Evolutionary conservation across 805 yeast genomes (phyloP).

Genomic region (Sugiyamaella qingdaonensis): DNA sequence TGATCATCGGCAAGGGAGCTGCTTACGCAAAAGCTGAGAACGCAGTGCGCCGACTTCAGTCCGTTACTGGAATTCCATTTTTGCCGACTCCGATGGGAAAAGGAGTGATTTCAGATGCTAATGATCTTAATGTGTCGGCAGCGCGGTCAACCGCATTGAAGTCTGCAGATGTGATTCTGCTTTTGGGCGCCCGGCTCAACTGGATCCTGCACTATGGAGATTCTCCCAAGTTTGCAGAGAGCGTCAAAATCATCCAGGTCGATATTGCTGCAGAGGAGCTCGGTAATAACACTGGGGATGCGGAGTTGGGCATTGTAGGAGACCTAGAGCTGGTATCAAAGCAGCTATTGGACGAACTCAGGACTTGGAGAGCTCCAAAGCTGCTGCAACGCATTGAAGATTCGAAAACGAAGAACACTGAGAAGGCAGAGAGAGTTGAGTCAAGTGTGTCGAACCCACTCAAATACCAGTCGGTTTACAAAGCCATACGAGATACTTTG

Average conservation of each 20-base stretch:
- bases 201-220: slow-evolving; percentile 72
- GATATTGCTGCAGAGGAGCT: slow-evolving; percentile 52
- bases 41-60: slow-evolving; percentile 41
- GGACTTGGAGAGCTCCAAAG: slow-evolving; percentile 35
- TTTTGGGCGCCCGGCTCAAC: slow-evolving; percentile 64
- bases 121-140: slow-evolving; percentile 49
- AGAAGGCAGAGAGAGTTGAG: slow-evolving; percentile 32
- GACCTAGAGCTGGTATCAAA: slow-evolving; percentile 44
- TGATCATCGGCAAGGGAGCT: slow-evolving; percentile 66
- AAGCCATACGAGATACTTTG: slow-evolving; percentile 42
- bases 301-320: slow-evolving; percentile 49
- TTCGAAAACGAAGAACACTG: slow-evolving; percentile 30
- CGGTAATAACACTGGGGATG: slow-evolving; percentile 41
- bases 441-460: slow-evolving; percentile 33
- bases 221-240: slow-evolving; percentile 45
- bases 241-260: slow-evolving; percentile 52
- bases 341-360: slow-evolving; percentile 34
- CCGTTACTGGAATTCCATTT: slow-evolving; percentile 46
- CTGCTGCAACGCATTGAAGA: slow-evolving; percentile 28
- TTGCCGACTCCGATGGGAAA: slow-evolving; percentile 79
- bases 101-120: slow-evolving; percentile 56
- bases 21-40: slow-evolving; percentile 44
- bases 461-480: slow-evolving; percentile 54
- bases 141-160: slow-evolving; percentile 60
- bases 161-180: slow-evolving; percentile 53